Base-by-base conservation (phyloP, 2,329 filamentous ascomycete species). In the Zasmidium angulare region DNA sequence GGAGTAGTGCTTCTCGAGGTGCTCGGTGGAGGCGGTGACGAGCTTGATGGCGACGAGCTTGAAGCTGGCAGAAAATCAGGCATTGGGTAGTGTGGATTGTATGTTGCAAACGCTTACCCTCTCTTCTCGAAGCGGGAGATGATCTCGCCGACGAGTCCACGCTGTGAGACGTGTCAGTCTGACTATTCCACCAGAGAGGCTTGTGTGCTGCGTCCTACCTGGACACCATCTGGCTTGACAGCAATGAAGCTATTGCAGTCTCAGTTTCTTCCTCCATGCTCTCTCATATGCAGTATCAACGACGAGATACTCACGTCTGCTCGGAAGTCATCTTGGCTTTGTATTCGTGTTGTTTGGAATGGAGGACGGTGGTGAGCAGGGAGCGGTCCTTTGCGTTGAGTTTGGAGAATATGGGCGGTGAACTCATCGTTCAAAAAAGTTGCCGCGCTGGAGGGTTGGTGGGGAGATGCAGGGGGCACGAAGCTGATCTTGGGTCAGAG, bases 11-110 rank as follows among this genome's bases (percentile, higher is more conserved):
- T 89, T 85, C 90, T 98, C 92, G 78, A 99, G 92, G 85, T 97
- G 95, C 79, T 89, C 91, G 86, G 96, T 89, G 84, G 84, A 82
- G 73, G 95, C 91, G 72, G 88, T 87, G 79, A 89, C 80, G 74
- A 99, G 88, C 91, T 99, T 99, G 86, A 99, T 91, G 80, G 92
- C 95, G 73, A 86, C 92, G 74, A 99, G 92, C 89, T 98, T 98
- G 90, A 90, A 98, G 83, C 93, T 92, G 71, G 53, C 19, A 50
- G 47, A 14, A 49, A 19, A 31, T 56, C 36, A 61, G 56, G 12
- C 9, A 46, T 14, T 56, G 48, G 17, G 14, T 19, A 19, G 6
- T 9, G 6, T 52, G 26, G 48, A 20, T 55, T 29, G 19, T 22
- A 26, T 56, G 31, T 66, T 53, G 62, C 21, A 29, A 31, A 52